Base-by-base conservation (phyloP, 2,329 filamentous ascomycete genomes). In the Ascochyta fabae region DNA sequence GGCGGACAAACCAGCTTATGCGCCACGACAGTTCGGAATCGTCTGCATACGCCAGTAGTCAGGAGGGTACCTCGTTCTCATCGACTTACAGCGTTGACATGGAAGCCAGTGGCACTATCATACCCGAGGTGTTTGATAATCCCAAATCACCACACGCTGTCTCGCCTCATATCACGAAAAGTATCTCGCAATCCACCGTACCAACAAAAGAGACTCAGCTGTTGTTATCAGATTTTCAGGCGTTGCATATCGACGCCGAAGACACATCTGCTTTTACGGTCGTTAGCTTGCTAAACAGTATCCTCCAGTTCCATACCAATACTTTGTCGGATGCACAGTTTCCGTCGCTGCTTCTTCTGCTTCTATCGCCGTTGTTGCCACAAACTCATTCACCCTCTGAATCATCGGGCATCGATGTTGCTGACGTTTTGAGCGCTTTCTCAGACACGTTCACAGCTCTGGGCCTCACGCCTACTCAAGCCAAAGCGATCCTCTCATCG, bases 251-350 rank as follows among this genome's bases (percentile, higher is more conserved):
- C 26, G 69, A 77, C 48, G 69, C 67, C 19, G 74, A 75, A 48
- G 58, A 66, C 44, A 63, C 58, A 23, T 69, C 65, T 27, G 69
- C 78, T 1, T 80, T 77, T 58, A 67, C 75, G n/a, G 65, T 79
- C 3, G 70, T 79, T 47, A 74, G 72, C 16, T 74, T 80, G 62
- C 71, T 81, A 40, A 72, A 70, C 35, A 74, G 75, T 56, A 71
- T 79, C 33, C 67, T 80, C 15, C 60, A 69, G 12, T 79, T 76
- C 53, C 77, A 81, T 57, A 77, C 78, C 16, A 62, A 61, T 9
- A 71, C 68, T 1, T 67, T 77, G 39, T 73, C 76, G 13, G 78
- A 81, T 50, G 77, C 77, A 8, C 82, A 84, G 62, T 78, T 80
- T 36, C 74, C 79, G 2, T 75, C 80, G 1, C 70, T 79, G 27